Base-by-base conservation (phyloP, 108 stramenopile genomes). In the Cylindrotheca fusiformis region DNA sequence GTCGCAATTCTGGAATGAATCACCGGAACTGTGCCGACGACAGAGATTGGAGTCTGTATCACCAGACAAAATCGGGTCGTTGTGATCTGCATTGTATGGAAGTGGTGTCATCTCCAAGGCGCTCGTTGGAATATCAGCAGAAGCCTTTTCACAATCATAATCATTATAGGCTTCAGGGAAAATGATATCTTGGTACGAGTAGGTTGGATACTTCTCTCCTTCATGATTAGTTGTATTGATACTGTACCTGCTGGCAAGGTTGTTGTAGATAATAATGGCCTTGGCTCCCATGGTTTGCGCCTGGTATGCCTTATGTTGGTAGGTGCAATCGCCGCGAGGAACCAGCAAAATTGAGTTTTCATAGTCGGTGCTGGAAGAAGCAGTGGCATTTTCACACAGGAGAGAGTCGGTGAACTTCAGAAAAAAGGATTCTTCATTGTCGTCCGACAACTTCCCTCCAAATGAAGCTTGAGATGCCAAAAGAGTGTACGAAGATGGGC, bases 381-480 rank as follows among this genome's bases (percentile, higher is more conserved):
- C 60, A 1, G 52, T 48, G 58, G 48, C 56, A 27, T 79, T 72
- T 26, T 48, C 23, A 74, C 88, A 93, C 25, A 93, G 59, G n/a
- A 72, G 64, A 1, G 29, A 36, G 60, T 71, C 46, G 19, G 24
- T 24, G 14, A 27, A 12, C 18, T 29, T 19, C 26, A 55, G 6
- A 4, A 10, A 44, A 23, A 18, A 14, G 5, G 58, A 19, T 44
- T 23, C 18, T 24, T 33, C 41, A 20, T 60, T 22, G 58, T 23
- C 61, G 80, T 84, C 44, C 18, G 47, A 0, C 25, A 23, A 8
- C 2, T 36, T 1, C 29, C 19, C 44, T 20, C 87, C 89, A 70
- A 87, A 94, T 21, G 54, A 71, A 4, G 93, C 93, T 65, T 94
- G 87, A 6, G 87, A 87, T 4, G 82, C 82, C 33, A 87, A 67